A percentile compares a stretch with the other conserved stretches of the same genome.
These are phyloP conservation scores for Quercus lobata DNA, from an alignment of 331 rosid genomes.

Conservation along the genomic window DNA sequence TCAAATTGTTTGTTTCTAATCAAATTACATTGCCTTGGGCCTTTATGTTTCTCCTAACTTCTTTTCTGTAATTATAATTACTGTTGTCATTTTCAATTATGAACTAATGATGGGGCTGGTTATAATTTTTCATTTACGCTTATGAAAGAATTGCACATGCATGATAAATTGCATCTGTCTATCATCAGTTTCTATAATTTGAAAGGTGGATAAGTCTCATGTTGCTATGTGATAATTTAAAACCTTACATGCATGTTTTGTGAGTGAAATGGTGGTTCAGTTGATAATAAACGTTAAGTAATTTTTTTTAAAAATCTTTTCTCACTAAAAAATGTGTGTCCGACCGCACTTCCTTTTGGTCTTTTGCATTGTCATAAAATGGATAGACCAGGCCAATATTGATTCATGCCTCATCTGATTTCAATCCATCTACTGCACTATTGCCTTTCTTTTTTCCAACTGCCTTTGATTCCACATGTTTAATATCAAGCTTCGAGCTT, in stretches of 20 bases:
- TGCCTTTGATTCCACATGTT: not conserved
- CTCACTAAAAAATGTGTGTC: not conserved
- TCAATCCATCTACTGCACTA: not conserved
- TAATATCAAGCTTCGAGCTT: no score
- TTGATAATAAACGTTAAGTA: not conserved
- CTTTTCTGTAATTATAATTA: not conserved
- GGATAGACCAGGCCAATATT: no score
- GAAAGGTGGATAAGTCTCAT: not conserved
- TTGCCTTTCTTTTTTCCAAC: not conserved
- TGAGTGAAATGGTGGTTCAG: not conserved
- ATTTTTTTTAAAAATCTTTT: no score
- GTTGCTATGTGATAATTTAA: not conserved
- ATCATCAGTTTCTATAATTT: not conserved
- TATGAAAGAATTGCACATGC: no score
- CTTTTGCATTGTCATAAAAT: not conserved
- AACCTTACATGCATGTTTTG: not conserved
- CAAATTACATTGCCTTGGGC: not conserved
- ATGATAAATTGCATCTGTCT: no score
- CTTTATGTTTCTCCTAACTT: not conserved
- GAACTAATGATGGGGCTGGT: not conserved
- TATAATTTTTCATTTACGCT: not conserved
- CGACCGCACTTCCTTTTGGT: not conserved
- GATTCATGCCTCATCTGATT: not conserved
- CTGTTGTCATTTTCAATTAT: not conserved
- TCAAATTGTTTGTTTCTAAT: not conserved